A percentile compares a stretch with the other conserved stretches of the same genome.
phyloP scores from a whole-genome alignment of 2,329 filamentous ascomycete species.

The Diaporthe helianthi region DNA sequence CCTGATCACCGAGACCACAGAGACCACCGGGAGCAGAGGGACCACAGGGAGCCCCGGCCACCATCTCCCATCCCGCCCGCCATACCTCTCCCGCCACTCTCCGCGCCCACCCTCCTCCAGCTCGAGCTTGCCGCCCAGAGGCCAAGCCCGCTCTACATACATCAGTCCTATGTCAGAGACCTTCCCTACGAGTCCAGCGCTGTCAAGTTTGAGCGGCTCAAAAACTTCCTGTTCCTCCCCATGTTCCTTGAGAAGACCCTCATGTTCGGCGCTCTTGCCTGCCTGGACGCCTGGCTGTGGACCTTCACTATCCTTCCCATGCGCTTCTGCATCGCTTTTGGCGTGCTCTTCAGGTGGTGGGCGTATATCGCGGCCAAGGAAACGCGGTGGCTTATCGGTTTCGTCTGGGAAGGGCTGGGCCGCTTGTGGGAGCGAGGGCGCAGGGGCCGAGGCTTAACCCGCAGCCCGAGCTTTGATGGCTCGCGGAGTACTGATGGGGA shows the following conservation, averaged over 20 bases:
- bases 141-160: conserved; percentile 71
- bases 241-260: conserved; percentile 83
- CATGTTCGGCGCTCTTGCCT: conserved; percentile 87
- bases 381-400: conserved; percentile 72
- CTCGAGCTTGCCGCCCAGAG: conserved; percentile 68
- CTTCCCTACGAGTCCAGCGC: conserved; percentile 89
- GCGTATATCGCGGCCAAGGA: conserved; percentile 75
- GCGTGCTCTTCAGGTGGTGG: conserved; percentile 82
- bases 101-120: conserved; percentile 69
- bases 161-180: conserved; percentile 63
- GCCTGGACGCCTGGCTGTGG: conserved; percentile 94
- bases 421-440: conserved; percentile 75
- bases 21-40: conserved; percentile 22
- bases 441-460: conserved; percentile 48
- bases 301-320: conserved; percentile 95
- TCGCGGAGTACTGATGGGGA: conserved; percentile 45
- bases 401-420: conserved; percentile 80
- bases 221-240: conserved; percentile 87
- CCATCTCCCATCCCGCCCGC: conserved; percentile 60
- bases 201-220: conserved; percentile 88
- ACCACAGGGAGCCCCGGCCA: conserved; percentile 41
- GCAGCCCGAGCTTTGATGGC: conserved; percentile 38
- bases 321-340: conserved; percentile 81
- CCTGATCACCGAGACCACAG: conserved; percentile 19
- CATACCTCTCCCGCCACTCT: conserved; percentile 71